Percentiles rank a stretch among this genome's conserved stretches.
Conservation (phyloP, 2,329 filamentous ascomycete species). For the Emericellopsis cladophorae region DNA sequence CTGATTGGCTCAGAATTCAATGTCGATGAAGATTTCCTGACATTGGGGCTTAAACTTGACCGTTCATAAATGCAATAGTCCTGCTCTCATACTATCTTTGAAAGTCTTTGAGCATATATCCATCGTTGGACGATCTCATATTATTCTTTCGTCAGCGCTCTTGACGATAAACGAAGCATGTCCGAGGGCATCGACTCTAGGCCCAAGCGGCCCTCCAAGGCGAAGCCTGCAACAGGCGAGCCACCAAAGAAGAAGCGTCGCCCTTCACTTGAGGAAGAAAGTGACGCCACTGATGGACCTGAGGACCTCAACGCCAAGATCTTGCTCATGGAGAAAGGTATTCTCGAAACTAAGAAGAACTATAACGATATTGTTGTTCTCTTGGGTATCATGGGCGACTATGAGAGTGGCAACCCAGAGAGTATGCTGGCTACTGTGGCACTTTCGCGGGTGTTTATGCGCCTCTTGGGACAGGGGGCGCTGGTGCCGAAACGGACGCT, state of each 20-base stretch:
- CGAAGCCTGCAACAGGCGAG: slow-evolving; percentile 12
- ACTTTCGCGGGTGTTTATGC: slow-evolving; percentile 75
- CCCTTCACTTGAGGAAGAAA: slow-evolving; percentile 26
- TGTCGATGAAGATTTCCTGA: slow-evolving; percentile 15
- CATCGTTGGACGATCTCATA: no score
- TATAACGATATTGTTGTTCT: slow-evolving; percentile 82
- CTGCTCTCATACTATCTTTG: no score
- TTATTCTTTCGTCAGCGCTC: no score
- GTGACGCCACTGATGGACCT: slow-evolving; percentile 23
- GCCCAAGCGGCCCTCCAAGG: slow-evolving; percentile 34
- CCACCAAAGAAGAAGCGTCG: slow-evolving; percentile 37
- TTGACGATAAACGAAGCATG: no score
- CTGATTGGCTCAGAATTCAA: slow-evolving; percentile 17
- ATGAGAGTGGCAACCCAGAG: slow-evolving; percentile 34
- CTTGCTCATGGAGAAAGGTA: slow-evolving; percentile 63
- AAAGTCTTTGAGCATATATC: no score
- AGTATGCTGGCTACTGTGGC: slow-evolving; percentile 62
- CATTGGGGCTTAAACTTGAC: neutral
- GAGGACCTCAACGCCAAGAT: slow-evolving; percentile 52
- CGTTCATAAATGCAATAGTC: neutral
- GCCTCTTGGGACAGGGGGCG: slow-evolving; percentile 62
- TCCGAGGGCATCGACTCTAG: slow-evolving; percentile 18
- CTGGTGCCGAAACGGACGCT: slow-evolving; percentile 52
- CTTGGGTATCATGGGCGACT: slow-evolving; percentile 40
- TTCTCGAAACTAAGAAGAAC: slow-evolving; percentile 75